Conservation (phyloP, 345 rosid species). For the Aquilaria malaccensis region DNA sequence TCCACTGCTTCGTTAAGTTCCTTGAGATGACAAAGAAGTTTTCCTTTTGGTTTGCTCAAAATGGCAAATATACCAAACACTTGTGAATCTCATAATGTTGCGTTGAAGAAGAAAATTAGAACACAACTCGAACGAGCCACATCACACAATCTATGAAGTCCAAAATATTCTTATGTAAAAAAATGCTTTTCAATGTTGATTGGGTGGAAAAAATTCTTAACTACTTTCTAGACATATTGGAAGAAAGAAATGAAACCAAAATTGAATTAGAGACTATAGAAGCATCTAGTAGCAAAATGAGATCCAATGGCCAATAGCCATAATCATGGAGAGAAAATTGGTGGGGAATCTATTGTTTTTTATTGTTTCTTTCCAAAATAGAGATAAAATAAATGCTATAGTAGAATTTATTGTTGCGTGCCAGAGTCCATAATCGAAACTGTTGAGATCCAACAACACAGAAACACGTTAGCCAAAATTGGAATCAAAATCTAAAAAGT, state of each 20-base stretch:
- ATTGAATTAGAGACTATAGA: conserved; percentile 27
- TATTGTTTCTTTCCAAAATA: no score
- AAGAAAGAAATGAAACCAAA: conserved; percentile 20
- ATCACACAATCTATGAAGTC: conserved; percentile 60
- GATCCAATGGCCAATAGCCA: no score
- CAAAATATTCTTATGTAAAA: conserved; percentile 39
- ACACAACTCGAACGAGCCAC: conserved; percentile 74
- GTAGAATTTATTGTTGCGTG: no score
- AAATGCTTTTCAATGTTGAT: conserved; percentile 89
- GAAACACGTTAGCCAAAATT: no score
- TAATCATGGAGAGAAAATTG: no score
- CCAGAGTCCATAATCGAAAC: no score
- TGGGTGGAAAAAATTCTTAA: conserved; percentile 77
- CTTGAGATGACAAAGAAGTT: conserved; percentile 87
- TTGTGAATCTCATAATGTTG: no score
- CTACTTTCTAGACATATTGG: conserved; percentile 50
- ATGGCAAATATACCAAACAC: no score
- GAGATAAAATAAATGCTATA: no score
- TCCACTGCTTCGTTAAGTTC: conserved; percentile 79
- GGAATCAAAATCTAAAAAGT: no score
- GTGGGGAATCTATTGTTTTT: no score
- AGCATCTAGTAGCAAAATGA: neutral
- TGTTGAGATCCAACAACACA: no score
- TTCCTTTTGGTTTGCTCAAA: conserved; percentile 20
- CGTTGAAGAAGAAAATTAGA: conserved; percentile 65